Evolutionary conservation across 202 grass and related monocot genomes (phyloP).

Genomic region (Alloteropsis angusta): DNA sequence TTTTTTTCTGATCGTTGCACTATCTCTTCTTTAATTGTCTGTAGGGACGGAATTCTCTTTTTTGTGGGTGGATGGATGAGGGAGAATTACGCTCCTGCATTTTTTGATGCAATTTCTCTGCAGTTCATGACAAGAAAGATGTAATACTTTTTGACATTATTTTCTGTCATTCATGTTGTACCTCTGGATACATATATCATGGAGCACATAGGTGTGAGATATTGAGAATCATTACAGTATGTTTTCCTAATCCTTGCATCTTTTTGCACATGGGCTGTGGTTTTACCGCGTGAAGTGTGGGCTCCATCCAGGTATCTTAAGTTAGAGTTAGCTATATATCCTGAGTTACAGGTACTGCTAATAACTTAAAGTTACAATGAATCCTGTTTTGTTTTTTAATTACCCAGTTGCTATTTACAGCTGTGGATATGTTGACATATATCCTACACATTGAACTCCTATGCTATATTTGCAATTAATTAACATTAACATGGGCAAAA

Average conservation of each 20-base stretch:
- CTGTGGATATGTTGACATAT: background rate
- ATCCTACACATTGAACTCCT: background rate
- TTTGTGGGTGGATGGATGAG: conserved; percentile 85
- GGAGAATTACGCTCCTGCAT: conserved; percentile 81
- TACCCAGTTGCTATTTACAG: background rate
- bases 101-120: conserved; percentile 76
- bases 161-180: conserved; percentile 9
- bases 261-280: conserved; percentile 62
- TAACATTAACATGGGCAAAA: background rate
- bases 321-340: conserved; percentile 79
- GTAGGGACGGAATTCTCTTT: conserved; percentile 67
- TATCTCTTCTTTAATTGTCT: conserved; percentile 23
- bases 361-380: background rate
- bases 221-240: background rate
- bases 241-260: conserved; percentile 10
- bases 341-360: conserved; percentile 58
- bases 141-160: conserved; percentile 27
- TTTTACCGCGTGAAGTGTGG: conserved; percentile 57
- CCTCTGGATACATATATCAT: conserved; percentile 7
- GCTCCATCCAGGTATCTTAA: conserved; percentile 47
- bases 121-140: conserved; percentile 79
- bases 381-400: background rate
- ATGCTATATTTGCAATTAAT: background rate
- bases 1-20: background rate
- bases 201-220: background rate